Conservation (phyloP, 2,329 filamentous ascomycete genomes). For the Verticillium zaregamsianum region DNA sequence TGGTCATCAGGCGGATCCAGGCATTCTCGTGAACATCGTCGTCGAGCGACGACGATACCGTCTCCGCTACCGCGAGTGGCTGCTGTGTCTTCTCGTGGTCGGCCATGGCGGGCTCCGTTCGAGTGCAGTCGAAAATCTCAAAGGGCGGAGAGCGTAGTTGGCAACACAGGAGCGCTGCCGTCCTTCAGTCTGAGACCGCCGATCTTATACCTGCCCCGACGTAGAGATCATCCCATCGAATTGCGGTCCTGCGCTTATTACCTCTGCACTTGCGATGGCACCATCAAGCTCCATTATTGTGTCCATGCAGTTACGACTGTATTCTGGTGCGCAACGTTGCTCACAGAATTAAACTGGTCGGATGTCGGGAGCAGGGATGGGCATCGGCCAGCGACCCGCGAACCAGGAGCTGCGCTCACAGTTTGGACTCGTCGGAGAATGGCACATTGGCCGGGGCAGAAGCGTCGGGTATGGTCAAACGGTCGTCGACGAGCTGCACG, state of each 20-base stretch:
- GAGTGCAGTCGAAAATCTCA: neutral
- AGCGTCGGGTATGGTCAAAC: neutral
- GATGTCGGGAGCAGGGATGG: neutral
- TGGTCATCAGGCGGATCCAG: conserved; percentile 23
- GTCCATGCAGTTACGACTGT: neutral
- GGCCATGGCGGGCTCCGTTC: neutral
- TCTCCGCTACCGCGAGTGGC: neutral
- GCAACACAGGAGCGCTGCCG: neutral
- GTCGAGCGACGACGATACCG: neutral
- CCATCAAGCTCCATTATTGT: neutral
- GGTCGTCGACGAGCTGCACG: neutral
- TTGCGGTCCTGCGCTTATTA: neutral
- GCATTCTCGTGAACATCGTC: conserved; percentile 10
- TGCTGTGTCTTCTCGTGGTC: neutral
- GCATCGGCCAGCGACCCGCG: neutral
- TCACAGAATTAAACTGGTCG: neutral
- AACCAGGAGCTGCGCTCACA: neutral
- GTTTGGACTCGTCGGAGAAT: neutral
- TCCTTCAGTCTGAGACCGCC: neutral
- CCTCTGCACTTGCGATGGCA: neutral
- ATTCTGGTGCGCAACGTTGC: neutral
- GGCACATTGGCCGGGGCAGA: neutral
- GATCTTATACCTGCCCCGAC: neutral
- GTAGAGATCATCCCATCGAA: neutral
- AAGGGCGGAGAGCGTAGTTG: neutral